A percentile compares a stretch with the other conserved stretches of the same genome.
phyloP scores from a whole-genome alignment of 169 alveolate genomes.

The Eimeria sp. region DNA sequence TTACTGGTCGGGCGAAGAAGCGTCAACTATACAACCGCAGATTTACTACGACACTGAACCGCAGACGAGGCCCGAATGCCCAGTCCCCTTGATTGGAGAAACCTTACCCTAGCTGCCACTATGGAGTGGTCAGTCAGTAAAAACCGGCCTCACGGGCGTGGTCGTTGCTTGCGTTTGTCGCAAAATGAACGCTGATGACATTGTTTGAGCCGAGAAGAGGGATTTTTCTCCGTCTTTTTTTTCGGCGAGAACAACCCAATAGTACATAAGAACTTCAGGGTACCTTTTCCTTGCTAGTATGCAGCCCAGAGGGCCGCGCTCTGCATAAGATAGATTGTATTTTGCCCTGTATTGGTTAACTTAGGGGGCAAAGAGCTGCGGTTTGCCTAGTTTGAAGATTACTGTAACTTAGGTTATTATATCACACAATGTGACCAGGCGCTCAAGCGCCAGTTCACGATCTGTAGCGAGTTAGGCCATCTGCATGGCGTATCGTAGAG shows the following conservation, averaged over 20 bases:
- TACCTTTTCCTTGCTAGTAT: not conserved
- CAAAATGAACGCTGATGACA: not conserved
- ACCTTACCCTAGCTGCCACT: not conserved
- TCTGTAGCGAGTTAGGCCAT: not conserved
- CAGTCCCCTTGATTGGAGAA: constrained; percentile 73
- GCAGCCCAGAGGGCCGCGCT: not conserved
- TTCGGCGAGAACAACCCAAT: not conserved
- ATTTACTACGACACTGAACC: constrained; percentile 93
- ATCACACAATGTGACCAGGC: not conserved
- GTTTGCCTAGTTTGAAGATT: not conserved
- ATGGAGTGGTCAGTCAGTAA: not conserved
- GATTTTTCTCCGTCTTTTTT: not conserved
- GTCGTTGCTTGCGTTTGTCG: not conserved
- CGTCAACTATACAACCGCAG: constrained; percentile 98
- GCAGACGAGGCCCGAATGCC: constrained; percentile 92
- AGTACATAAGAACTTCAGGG: not conserved
- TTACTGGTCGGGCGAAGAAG: constrained; percentile 99
- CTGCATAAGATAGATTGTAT: not conserved
- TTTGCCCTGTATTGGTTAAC: not conserved
- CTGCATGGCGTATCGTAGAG: not conserved
- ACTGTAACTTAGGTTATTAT: not conserved
- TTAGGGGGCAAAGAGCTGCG: too few relatives aligned
- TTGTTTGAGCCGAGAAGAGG: not conserved
- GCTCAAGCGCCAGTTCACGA: not conserved
- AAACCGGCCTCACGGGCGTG: not conserved